Evolutionary conservation across 768 basidiomycete species (phyloP), one percentile per base, ranked within the genome.

Genomic region (Mycena vitilis): DNA sequence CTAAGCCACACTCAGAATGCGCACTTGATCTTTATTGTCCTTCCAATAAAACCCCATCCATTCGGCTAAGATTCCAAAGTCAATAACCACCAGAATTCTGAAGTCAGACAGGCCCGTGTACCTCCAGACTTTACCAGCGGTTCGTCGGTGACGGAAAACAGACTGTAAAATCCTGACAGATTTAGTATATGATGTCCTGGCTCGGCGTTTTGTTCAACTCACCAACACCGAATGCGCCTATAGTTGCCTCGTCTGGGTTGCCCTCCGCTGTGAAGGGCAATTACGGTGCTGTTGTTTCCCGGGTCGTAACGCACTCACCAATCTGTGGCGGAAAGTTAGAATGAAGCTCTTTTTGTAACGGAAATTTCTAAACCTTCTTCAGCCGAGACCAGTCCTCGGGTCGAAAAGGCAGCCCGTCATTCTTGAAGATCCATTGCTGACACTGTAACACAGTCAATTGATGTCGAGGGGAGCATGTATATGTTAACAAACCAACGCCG

Each of bases 11-110:
- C n/a, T 40, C 15, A 36, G 34, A 38, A 10, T 45, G 23, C 77
- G 42, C 70, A 91, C 91, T 82, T 96, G 95, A 75, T 96, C 95
- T 74, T 93, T 94, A 73, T 92, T 92, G 74, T 93, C 94, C 76
- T 95, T 96, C 95, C 95, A 98, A 77, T 96, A 94, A 77, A 98
- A 98, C 0, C 90, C 92, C 95, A 97, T 97, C 89, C 95, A 95
- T 75, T 93, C 88, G 38, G 89, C 95, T 87, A 76, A 56, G 30
- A 30, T 2, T 30, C 30, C 78, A 71, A 68, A 37, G 34, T 42
- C 34, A 80, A 65, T 1, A 44, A 11, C 42, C 18, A 47, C 42
- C 6, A 9, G 18, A 60, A 66, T 40, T 40, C 73, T 59, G 73
- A 77, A 63, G 73, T 38, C 48, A 51, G 22, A 40, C 13, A 54